Base-by-base conservation (phyloP, 192 early-diverging fungal genomes). In the Linnemannia elongata region DNA sequence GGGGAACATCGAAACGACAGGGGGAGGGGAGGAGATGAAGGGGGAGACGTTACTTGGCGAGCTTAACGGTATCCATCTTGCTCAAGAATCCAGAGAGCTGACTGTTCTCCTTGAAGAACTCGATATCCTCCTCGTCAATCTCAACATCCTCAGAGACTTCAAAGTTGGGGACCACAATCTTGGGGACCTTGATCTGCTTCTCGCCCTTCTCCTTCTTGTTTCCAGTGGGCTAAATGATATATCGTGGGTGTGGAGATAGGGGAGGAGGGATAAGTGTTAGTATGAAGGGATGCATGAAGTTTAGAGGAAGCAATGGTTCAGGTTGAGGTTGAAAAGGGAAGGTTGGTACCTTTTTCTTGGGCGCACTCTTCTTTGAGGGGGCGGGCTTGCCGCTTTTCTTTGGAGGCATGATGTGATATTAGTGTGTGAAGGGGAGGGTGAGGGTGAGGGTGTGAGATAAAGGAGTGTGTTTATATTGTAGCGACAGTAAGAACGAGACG, bases 51-150 rank as follows among this genome's bases (percentile, higher is more conserved):
- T 91, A 95, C 94, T 92, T 94, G 54, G 90, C 85, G 15, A 96
- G 75, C 45, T 89, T 92, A 27, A 92, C 91, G 6, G 93, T 82
- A 81, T 96, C 92, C 87, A 96, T 88, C 44, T 89, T 86, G 45
- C 77, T 88, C 83, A 97, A 87, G 86, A 97, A 97, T 22, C 89
- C 80, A 7, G 92, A 88, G 77, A 90, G 90, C 35, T 83, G 87
- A 35, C 93, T 90, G 78, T 95, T 93, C 76, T 96, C 94, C 15
- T 92, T 90, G 68, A 96, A 92, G 57, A 96, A 91, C 49, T 93
- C 93, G 76, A 96, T 77, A 88, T 97, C 96, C 55, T 95, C 92
- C 36, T 96, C 95, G 54, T 91, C 93, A 38, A 96, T 79, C 24
- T 88, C 88, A 45, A 93, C 72, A 76, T 96, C 95, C 20, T 94